A percentile compares a stretch with the other conserved stretches of the same genome.
These are phyloP conservation scores for Calocybe indica DNA, from an alignment of 768 basidiomycete genomes.

Conservation along the genomic window DNA sequence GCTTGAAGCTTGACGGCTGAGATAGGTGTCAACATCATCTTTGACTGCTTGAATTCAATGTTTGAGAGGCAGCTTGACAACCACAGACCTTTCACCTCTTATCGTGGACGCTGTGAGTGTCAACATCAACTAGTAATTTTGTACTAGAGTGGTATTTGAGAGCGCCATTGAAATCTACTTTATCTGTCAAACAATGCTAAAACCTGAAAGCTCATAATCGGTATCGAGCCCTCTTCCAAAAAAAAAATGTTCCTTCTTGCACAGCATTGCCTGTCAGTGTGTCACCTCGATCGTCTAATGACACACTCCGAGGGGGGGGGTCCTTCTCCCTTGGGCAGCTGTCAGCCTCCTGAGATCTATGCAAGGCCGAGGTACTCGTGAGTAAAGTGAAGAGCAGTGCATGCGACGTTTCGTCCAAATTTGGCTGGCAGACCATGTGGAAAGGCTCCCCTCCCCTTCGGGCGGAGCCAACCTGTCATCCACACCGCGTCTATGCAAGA, in stretches of 20 bases:
- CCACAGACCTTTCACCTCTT: no score
- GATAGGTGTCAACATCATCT: no score
- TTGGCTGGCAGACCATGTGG: conserved; percentile 9
- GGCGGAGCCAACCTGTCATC: conserved; percentile 3
- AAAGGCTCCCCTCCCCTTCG: background rate
- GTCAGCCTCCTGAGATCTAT: conserved; percentile 13
- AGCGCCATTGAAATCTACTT: no score
- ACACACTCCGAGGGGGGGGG: background rate
- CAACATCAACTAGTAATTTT: no score
- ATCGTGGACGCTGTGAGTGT: no score
- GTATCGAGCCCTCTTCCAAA: background rate
- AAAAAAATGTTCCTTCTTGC: conserved; percentile 8
- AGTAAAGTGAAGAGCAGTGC: conserved; percentile 4
- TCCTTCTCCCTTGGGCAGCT: conserved; percentile 6
- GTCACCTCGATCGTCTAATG: conserved; percentile 9
- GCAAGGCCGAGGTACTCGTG: conserved; percentile 12
- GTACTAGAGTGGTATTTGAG: no score
- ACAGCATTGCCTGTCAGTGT: conserved; percentile 12
- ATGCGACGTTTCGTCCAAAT: conserved; percentile 11
- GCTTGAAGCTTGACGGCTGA: no score
- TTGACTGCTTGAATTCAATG: no score
- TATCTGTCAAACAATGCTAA: no score
- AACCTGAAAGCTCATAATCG: no score
- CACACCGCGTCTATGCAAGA: conserved; percentile 2
- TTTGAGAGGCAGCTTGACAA: no score